These are phyloP conservation scores for Citrus mangshanensis DNA, from an alignment of 345 rosid genomes.

Conservation along the genomic window DNA sequence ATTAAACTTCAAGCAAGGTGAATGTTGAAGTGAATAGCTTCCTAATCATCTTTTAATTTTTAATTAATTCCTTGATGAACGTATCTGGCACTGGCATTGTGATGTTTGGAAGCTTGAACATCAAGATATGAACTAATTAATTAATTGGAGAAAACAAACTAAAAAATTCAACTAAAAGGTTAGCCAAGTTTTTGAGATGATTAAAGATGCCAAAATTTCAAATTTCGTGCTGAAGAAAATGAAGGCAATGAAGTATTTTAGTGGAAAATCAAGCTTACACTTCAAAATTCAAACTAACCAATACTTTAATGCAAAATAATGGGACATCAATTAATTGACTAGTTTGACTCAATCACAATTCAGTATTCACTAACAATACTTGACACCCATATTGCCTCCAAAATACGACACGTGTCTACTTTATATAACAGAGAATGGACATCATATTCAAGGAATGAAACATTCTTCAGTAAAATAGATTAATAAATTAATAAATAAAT, in stretches of 20 bases:
- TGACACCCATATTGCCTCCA: background rate
- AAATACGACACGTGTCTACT: background rate
- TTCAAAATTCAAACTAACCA: slow-evolving; percentile 11
- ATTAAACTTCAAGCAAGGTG: background rate
- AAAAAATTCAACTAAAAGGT: background rate
- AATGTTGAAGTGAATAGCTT: background rate
- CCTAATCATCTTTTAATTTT: background rate
- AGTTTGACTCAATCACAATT: background rate
- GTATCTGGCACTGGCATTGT: background rate
- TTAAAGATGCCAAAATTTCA: slow-evolving; percentile 14
- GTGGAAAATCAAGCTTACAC: slow-evolving; percentile 26
- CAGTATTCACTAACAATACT: background rate
- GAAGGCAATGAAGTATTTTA: slow-evolving; percentile 7
- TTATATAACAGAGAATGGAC: background rate
- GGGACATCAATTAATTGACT: background rate
- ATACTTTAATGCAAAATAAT: background rate
- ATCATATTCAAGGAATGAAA: background rate
- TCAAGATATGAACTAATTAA: background rate
- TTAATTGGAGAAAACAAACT: background rate
- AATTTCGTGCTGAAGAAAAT: slow-evolving; percentile 5
- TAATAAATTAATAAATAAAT: no score
- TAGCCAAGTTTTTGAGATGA: background rate
- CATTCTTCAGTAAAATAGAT: background rate
- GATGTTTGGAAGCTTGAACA: background rate
- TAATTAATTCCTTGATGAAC: slow-evolving; percentile 4